A percentile compares a stretch with the other conserved stretches of the same genome.
phyloP scores from a whole-genome alignment of 768 basidiomycete genomes.

The Candolleomyces aberdarensis region DNA sequence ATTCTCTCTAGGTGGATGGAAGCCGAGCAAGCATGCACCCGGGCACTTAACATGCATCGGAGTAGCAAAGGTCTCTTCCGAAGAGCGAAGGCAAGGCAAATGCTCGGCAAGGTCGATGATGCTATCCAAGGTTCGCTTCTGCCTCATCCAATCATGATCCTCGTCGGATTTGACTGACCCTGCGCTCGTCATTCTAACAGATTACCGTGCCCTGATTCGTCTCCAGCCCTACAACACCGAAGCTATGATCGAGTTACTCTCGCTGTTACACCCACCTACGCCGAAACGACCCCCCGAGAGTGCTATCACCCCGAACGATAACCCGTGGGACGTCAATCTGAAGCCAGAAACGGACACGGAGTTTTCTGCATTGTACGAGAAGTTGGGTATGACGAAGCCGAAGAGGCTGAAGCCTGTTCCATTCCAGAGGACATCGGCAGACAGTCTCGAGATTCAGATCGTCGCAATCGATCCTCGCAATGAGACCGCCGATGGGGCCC shows the following conservation, averaged over 20 bases:
- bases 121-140: conserved; percentile 52
- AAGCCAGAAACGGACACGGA: conserved; percentile 16
- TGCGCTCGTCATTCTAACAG: conserved; percentile 26
- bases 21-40: conserved; percentile 68
- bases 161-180: neutral
- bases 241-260: conserved; percentile 53
- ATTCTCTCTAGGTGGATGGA: conserved; percentile 56
- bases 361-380: conserved; percentile 14
- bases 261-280: conserved; percentile 30
- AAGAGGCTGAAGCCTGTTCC: conserved; percentile 48
- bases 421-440: conserved; percentile 47
- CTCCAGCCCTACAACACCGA: conserved; percentile 65
- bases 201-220: conserved; percentile 57
- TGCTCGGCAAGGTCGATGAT: conserved; percentile 53
- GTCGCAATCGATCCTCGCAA: conserved; percentile 30
- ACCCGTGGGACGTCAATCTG: conserved; percentile 8
- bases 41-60: conserved; percentile 59
- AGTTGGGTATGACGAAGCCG: conserved; percentile 35
- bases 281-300: conserved; percentile 6
- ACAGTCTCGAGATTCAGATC: conserved; percentile 55
- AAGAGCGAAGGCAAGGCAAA: conserved; percentile 62
- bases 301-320: conserved; percentile 23
- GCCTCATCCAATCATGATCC: neutral
- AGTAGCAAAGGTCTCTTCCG: conserved; percentile 71
- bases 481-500: neutral